Conservation (phyloP, 306 rosid species). For the Cucurbita moschata region DNA sequence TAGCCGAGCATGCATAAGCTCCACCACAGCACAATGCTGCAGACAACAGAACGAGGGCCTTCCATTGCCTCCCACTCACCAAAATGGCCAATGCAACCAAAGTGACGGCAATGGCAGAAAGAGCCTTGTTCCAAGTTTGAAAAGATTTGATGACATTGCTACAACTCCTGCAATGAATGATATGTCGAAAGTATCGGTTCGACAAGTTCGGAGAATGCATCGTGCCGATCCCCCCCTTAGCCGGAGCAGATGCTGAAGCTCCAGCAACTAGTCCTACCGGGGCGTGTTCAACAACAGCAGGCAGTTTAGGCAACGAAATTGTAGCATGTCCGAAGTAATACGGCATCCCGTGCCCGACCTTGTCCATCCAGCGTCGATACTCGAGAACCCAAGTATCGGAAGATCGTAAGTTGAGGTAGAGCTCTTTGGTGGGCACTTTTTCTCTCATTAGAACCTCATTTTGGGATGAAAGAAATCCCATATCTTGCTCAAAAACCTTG, state of each 20-base stretch:
- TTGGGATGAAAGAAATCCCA: conserved; percentile 94
- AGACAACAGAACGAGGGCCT: conserved; percentile 33
- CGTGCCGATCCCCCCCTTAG: conserved; percentile 78
- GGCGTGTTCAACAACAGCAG: conserved; percentile 87
- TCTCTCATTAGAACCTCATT: conserved; percentile 67
- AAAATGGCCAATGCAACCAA: conserved; percentile 46
- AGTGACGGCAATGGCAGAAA: conserved; percentile 38
- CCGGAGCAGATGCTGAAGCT: conserved; percentile 56
- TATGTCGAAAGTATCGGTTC: conserved; percentile 75
- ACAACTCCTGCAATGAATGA: conserved; percentile 71
- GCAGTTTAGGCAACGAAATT: conserved; percentile 61
- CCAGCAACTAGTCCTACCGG: conserved; percentile 81
- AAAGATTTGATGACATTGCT: conserved; percentile 59
- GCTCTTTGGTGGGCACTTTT: conserved; percentile 71
- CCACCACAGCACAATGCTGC: conserved; percentile 52
- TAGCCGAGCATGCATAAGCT: conserved; percentile 55
- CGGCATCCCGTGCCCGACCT: conserved; percentile 97
- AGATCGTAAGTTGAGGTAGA: conserved; percentile 65
- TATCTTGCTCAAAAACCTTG: conserved; percentile 95
- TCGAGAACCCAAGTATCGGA: conserved; percentile 93
- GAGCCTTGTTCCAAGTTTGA: conserved; percentile 54
- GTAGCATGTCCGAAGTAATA: conserved; percentile 89
- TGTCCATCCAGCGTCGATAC: conserved; percentile 95
- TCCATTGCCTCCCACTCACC: conserved; percentile 69
- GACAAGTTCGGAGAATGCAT: conserved; percentile 73